These are phyloP conservation scores for Chytridiales sp. DNA, from an alignment of 371 early-diverging fungal species.

Conservation along the genomic window DNA sequence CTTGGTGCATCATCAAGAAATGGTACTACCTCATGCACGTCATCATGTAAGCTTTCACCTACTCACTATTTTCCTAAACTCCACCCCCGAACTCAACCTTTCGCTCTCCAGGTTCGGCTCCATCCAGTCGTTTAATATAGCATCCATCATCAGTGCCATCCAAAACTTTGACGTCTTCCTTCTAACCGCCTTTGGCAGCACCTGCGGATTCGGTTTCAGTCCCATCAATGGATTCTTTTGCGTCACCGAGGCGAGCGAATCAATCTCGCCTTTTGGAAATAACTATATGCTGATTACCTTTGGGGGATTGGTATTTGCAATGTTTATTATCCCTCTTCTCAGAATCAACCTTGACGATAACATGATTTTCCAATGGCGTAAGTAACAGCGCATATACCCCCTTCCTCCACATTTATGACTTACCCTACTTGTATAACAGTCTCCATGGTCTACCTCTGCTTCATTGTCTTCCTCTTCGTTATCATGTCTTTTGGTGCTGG, in stretches of 20 bases:
- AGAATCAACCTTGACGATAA: conserved; percentile 47
- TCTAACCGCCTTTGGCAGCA: conserved; percentile 39
- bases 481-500: conserved; percentile 32
- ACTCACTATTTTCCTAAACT: too few species aligned
- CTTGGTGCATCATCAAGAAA: conserved; percentile 48
- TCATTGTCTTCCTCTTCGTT: conserved; percentile 35
- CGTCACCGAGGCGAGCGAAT: conserved; percentile 25
- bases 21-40: conserved; percentile 51
- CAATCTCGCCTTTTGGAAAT: conserved; percentile 50
- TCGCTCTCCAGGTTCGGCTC: conserved; percentile 31
- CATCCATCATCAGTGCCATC: conserved; percentile 45
- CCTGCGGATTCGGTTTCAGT: conserved; percentile 44
- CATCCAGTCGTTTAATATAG: conserved; percentile 47
- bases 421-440: too few species aligned
- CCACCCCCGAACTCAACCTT: conserved; percentile 2
- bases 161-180: conserved; percentile 46
- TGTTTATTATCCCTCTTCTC: conserved; percentile 42
- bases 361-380: conserved; percentile 50
- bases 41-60: conserved; percentile 28
- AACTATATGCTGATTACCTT: conserved; percentile 44
- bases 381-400: background rate
- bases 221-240: conserved; percentile 41
- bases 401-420: background rate
- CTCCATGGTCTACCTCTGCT: conserved; percentile 38
- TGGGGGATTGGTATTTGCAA: conserved; percentile 39